phyloP scores from a whole-genome alignment of 192 early-diverging fungal species.

The Phlyctochytrium arcticum region DNA sequence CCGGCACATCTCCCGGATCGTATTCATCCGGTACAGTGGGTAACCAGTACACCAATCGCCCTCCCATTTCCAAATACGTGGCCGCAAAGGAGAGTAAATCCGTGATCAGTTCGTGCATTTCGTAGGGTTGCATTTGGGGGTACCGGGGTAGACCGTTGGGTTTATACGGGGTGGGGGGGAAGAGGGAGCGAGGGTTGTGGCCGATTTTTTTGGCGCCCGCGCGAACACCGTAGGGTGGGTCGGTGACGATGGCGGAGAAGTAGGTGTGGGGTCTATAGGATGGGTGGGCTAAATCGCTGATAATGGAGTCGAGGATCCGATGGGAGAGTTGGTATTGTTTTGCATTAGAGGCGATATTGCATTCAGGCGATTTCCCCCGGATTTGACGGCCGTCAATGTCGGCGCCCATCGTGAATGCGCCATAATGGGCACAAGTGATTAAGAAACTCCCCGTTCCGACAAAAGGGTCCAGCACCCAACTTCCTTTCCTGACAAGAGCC shows the following conservation, averaged over 20 bases:
- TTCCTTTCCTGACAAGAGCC: conserved; percentile 72
- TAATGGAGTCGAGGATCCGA: conserved; percentile 75
- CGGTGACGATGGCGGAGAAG: not conserved
- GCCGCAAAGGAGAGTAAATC: conserved; percentile 86
- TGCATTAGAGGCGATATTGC: conserved; percentile 60
- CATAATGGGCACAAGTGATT: conserved; percentile 91
- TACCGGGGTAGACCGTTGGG: conserved; percentile 55
- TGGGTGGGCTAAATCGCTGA: conserved; percentile 80
- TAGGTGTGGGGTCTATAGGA: conserved; percentile 58
- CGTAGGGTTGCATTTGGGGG: conserved; percentile 91
- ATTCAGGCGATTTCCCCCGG: conserved; percentile 62
- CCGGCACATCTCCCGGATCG: conserved; percentile 71
- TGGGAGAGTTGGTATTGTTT: conserved; percentile 74
- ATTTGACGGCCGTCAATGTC: conserved; percentile 99
- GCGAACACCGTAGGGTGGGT: conserved; percentile 93
- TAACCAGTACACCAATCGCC: conserved; percentile 92
- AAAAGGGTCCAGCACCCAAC: conserved; percentile 92
- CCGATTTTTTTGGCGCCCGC: conserved; percentile 93
- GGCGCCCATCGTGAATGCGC: conserved; percentile 83
- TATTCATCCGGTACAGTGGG: conserved; percentile 88
- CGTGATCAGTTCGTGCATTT: conserved; percentile 83
- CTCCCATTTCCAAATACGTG: conserved; percentile 67
- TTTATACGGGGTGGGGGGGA: conserved; percentile 27
- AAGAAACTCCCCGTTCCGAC: conserved; percentile 93
- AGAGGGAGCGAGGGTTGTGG: conserved; percentile 37